These are phyloP conservation scores for Heliamphora pulchella DNA, from an alignment of 179 eudicot genomes.

Conservation along the genomic window DNA sequence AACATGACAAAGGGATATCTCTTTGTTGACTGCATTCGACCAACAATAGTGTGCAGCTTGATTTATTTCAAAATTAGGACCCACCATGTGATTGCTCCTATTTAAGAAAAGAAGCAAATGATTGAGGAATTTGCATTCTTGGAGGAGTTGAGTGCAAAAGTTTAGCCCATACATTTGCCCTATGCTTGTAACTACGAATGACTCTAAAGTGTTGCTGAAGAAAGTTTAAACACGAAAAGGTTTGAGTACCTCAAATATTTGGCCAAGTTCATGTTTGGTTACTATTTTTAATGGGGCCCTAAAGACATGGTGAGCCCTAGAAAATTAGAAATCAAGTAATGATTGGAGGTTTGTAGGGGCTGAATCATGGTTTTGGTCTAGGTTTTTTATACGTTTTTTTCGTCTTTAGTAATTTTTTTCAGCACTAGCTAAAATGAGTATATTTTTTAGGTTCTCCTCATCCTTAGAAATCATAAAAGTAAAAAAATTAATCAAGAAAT, in stretches of 20 bases:
- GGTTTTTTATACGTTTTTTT: too few species aligned
- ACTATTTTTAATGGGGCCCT: neutral
- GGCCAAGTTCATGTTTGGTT: neutral
- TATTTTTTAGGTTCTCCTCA: too few species aligned
- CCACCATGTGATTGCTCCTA: neutral
- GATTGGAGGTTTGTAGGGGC: neutral
- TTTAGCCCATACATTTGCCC: neutral
- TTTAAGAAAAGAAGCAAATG: constrained; percentile 7
- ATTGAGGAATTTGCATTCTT: neutral
- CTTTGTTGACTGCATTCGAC: neutral
- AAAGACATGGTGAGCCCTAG: neutral
- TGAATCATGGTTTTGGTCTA: neutral
- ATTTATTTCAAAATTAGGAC: neutral
- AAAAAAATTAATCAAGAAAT: too few species aligned
- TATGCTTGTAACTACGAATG: neutral
- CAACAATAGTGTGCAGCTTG: neutral
- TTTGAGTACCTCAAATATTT: neutral
- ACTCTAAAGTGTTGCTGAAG: neutral
- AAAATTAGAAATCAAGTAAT: neutral
- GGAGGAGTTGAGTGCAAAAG: neutral
- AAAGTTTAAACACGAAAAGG: neutral
- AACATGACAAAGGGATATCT: neutral
- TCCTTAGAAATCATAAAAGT: too few species aligned
- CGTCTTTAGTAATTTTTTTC: too few species aligned
- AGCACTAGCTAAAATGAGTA: too few species aligned